Conservation (phyloP, 331 rosid genomes). For the Cucumis variabilis region DNA sequence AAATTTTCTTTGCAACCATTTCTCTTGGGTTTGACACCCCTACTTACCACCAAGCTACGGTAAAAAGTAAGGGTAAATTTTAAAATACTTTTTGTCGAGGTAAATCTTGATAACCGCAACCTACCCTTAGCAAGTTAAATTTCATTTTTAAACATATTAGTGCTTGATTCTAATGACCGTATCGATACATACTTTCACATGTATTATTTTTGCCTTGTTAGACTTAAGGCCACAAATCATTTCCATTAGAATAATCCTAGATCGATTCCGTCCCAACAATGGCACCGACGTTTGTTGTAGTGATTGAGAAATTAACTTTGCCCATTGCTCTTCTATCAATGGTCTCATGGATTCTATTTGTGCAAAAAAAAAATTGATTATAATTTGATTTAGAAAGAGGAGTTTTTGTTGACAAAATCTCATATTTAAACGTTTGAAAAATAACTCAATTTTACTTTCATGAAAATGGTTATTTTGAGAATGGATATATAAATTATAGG, state of each 20-base stretch:
- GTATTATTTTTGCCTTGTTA: too few species aligned
- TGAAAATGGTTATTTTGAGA: neutral
- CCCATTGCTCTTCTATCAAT: conserved; percentile 1
- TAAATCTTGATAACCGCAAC: too few species aligned
- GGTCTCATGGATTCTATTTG: conserved; percentile 7
- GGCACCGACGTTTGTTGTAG: conserved; percentile 10
- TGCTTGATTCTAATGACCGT: too few species aligned
- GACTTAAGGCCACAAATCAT: too few species aligned
- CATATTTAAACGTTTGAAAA: neutral
- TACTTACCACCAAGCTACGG: too few species aligned
- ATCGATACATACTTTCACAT: too few species aligned
- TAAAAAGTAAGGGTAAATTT: too few species aligned
- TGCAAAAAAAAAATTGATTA: neutral
- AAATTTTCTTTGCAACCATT: too few species aligned
- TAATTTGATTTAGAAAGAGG: neutral
- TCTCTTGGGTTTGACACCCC: too few species aligned
- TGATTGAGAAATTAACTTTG: neutral
- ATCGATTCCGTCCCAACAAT: neutral
- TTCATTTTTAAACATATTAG: too few species aligned
- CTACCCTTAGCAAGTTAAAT: too few species aligned
- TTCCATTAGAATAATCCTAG: neutral
- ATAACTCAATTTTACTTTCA: neutral
- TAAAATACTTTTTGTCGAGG: too few species aligned
- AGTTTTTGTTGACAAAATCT: neutral
- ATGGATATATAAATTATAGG: neutral